Conservation (phyloP, 441 rosid genomes). For the Pelargonium citronellum region DNA sequence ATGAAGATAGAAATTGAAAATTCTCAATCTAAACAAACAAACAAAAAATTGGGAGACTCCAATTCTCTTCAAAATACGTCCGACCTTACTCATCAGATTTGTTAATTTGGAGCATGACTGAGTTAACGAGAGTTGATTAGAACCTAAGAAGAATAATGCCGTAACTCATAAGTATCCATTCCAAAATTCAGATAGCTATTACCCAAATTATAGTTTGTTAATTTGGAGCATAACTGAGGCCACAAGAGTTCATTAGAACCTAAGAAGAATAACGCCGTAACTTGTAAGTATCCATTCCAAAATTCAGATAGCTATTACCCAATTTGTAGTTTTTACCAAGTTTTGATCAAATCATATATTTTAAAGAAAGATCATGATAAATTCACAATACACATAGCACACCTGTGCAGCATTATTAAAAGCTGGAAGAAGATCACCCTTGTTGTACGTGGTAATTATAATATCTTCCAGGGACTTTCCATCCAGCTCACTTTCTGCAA, state of each 20-base stretch:
- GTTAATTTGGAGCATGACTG: not conserved
- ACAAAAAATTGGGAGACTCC: not conserved
- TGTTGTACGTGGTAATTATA: constrained; percentile 51
- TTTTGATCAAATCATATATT: not conserved
- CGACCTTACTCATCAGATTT: not conserved
- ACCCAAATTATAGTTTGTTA: not conserved
- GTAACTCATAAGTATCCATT: not conserved
- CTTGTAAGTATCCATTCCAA: not conserved
- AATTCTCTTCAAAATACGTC: not conserved
- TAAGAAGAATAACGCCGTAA: not conserved
- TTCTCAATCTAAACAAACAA: no score
- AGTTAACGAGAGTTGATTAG: not conserved
- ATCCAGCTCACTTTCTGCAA: constrained; percentile 62
- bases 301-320: not conserved
- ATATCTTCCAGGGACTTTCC: constrained; percentile 56
- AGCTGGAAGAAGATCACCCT: constrained; percentile 73
- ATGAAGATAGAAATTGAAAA: no score
- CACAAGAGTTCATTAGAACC: not conserved
- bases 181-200: not conserved
- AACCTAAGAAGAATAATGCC: not conserved
- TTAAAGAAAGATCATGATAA: not conserved
- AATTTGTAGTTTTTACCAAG: not conserved
- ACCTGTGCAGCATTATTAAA: constrained; percentile 97
- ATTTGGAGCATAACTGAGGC: not conserved
- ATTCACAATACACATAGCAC: constrained; percentile 8